These are phyloP conservation scores for Casuarina glauca DNA, from an alignment of 306 rosid species.

Conservation along the genomic window DNA sequence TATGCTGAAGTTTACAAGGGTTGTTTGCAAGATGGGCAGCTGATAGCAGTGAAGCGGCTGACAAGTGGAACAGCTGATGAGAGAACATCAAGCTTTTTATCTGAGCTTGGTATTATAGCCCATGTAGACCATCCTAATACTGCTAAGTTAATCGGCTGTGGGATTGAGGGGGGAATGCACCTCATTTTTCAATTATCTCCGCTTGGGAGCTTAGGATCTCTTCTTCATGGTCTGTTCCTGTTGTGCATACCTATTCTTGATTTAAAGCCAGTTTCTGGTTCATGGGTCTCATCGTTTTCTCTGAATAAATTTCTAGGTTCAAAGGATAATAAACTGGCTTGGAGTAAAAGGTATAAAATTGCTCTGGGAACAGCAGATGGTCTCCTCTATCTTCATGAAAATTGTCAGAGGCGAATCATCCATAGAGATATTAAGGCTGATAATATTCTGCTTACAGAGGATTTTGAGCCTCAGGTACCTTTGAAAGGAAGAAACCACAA, in stretches of 20 bases:
- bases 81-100: constrained; percentile 56
- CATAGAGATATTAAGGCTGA: constrained; percentile 86
- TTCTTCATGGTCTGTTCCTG: constrained; percentile 64
- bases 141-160: constrained; percentile 71
- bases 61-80: constrained; percentile 60
- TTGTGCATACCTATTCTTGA: constrained; percentile 14
- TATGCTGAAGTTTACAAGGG: constrained; percentile 76
- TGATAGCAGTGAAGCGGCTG: constrained; percentile 65
- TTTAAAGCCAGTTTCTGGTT: constrained; percentile 12
- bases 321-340: constrained; percentile 42
- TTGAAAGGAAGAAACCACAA: constrained; percentile 15
- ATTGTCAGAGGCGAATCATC: constrained; percentile 66
- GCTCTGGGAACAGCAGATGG: constrained; percentile 71
- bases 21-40: constrained; percentile 55
- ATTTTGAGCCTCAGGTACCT: constrained; percentile 81
- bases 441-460: constrained; percentile 69
- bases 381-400: constrained; percentile 74
- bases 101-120: constrained; percentile 75
- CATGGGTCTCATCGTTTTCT: constrained; percentile 12
- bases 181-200: constrained; percentile 67
- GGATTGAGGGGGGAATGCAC: constrained; percentile 70
- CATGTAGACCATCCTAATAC: constrained; percentile 74
- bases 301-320: constrained; percentile 43
- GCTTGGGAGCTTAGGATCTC: constrained; percentile 71
- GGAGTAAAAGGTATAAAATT: constrained; percentile 73